These are phyloP conservation scores for Tuber brumale DNA, from an alignment of 495 filamentous ascomycete genomes.

Conservation along the genomic window DNA sequence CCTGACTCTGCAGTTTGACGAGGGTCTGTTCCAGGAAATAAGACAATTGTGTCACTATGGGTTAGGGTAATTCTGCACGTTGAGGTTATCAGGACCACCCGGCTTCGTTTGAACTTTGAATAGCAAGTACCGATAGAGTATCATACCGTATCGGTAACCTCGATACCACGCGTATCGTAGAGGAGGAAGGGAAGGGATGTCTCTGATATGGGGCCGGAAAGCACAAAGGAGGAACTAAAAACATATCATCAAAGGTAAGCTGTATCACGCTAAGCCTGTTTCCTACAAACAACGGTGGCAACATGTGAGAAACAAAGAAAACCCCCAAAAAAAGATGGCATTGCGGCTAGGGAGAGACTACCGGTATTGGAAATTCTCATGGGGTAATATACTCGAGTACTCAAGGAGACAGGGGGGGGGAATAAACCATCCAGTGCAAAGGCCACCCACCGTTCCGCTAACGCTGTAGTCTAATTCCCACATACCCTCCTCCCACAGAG, in stretches of 20 bases:
- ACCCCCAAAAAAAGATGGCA: not conserved
- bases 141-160: not conserved
- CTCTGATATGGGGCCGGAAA: not conserved
- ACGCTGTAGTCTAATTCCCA: not conserved
- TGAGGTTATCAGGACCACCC: not conserved
- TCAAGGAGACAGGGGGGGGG: not conserved
- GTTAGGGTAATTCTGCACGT: not conserved
- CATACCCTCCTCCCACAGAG: not conserved
- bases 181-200: not conserved
- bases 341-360: not conserved
- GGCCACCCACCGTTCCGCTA: not conserved
- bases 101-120: not conserved
- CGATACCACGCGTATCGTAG: not conserved
- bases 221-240: not conserved
- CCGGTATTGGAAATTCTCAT: not conserved
- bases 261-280: not conserved
- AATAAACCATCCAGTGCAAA: not conserved
- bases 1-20: constrained; percentile 2
- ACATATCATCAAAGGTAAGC: not conserved
- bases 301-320: not conserved
- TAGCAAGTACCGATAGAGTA: not conserved
- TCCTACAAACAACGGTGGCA: not conserved
- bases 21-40: not conserved
- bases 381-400: not conserved
- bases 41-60: constrained; percentile 2